phyloP scores from a whole-genome alignment of 2,329 filamentous ascomycete species.

The Neopestalotiopsis sp. region DNA sequence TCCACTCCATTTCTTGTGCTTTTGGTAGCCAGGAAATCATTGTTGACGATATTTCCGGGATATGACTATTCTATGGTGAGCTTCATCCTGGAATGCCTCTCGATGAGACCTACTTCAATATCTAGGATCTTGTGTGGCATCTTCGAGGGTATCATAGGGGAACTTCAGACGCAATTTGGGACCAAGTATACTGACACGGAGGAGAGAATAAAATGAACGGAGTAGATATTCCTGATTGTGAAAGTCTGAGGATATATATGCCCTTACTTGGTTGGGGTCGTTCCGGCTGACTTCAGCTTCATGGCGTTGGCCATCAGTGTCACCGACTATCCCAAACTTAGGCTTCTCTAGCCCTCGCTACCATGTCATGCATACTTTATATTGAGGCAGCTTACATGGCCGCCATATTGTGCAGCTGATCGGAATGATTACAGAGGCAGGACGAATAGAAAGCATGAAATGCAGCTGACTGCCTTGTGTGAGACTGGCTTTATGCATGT shows the following conservation, averaged over 20 bases:
- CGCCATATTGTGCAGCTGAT: background rate
- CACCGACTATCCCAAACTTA: background rate
- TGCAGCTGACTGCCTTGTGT: background rate
- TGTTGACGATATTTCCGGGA: slow-evolving; percentile 20
- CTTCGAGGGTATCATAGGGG: background rate
- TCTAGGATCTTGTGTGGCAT: background rate
- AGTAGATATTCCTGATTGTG: background rate
- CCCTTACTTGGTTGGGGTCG: background rate
- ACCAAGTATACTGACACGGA: background rate
- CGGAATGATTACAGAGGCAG: background rate
- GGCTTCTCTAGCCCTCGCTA: background rate
- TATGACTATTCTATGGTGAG: slow-evolving; percentile 1
- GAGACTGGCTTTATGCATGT: background rate
- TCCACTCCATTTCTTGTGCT: slow-evolving; percentile 26
- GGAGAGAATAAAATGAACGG: background rate
- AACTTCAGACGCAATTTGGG: background rate
- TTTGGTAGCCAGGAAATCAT: slow-evolving; percentile 10
- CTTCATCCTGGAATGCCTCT: background rate
- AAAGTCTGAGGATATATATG: background rate
- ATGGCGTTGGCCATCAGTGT: background rate
- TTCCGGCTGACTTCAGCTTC: background rate
- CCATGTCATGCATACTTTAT: background rate
- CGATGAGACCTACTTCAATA: background rate
- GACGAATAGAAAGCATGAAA: background rate
- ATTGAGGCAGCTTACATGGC: too few species aligned